A percentile compares a stretch with the other conserved stretches of the same genome.
Evolutionary conservation across 1,139 yeast genomes (phyloP).

Genomic region (Kodamaea arcana): DNA sequence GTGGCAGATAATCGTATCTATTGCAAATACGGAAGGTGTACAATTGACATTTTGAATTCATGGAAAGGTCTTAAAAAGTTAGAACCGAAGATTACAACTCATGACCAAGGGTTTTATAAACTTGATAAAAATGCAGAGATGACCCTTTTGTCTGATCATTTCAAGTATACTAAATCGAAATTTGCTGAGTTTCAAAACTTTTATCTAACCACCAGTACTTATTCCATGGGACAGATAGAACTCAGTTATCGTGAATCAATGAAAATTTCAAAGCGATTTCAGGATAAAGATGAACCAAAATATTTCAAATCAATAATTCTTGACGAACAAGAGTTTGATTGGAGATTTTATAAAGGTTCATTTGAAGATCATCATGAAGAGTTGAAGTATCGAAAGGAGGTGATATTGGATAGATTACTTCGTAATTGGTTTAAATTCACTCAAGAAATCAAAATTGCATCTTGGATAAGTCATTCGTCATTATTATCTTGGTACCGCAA

Average conservation of each 20-base stretch:
- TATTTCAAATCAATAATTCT: constrained; percentile 18
- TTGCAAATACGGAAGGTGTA: neutral
- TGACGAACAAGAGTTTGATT: constrained; percentile 20
- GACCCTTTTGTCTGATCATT: neutral
- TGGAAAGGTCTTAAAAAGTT: constrained; percentile 16
- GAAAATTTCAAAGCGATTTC: constrained; percentile 8
- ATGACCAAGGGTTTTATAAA: constrained; percentile 6
- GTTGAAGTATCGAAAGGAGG: constrained; percentile 14
- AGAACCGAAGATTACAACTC: constrained; percentile 11
- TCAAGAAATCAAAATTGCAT: constrained; percentile 30
- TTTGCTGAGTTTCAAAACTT: neutral
- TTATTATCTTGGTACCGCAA: constrained; percentile 22
- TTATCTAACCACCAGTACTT: neutral
- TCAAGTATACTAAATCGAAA: neutral
- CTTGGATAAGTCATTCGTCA: constrained; percentile 22
- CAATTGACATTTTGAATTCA: constrained; percentile 9
- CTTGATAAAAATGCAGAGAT: neutral
- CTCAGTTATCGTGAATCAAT: constrained; percentile 12
- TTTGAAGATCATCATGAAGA: constrained; percentile 17
- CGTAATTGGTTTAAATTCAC: constrained; percentile 35
- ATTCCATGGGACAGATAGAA: neutral
- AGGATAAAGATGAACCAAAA: constrained; percentile 14
- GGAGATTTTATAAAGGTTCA: constrained; percentile 19
- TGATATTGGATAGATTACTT: constrained; percentile 29
- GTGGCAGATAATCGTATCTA: too few relatives aligned